Evolutionary conservation across 179 eudicot species (phyloP), one percentile per base, ranked within the genome.

Genomic region (Sideroxylon spinosum): DNA sequence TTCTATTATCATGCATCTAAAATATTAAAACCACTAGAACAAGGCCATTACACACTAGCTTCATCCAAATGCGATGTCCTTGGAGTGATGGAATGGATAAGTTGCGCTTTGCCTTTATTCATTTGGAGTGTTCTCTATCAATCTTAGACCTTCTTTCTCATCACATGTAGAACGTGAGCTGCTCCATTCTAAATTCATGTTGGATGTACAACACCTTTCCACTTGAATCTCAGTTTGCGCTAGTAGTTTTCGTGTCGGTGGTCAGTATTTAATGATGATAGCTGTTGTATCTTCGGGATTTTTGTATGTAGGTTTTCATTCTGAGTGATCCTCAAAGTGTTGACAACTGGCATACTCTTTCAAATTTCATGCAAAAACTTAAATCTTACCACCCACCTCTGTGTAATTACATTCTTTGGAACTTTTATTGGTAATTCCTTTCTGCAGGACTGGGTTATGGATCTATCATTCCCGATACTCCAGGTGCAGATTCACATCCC

Each of bases 381-480:
- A 16, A 37, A 37, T 37, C 44, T 37, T 19, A 32, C 52, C n/a
- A 26, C 71, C 52, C 0, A 67, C 52, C n/a, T 16, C 23, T 16
- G 48, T 20, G 9, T 29, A n/a, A 16, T 7, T 14, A 67, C 12
- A 32, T 17, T 67, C 16, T 17, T 67, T 9, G 44, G 9, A 37
- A 23, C 14, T 37, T 67, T n/a, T 32, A 19, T 67, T 25, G 74
- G 20, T 29, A 59, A 37, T 74, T 59, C 67, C 67, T 74, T 46
- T 74, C 50, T 74, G 53, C 67, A 74, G 77, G 77, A 74, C 12
- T 29, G 32, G 77, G 77, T 29, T 92, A 89, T 73, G 90, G 86
- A 46, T 90, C 92, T 61, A 44, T 89, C 78, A 84, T 93, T 81
- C 98, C 98, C 83, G 91, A 93, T 81, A 87, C 90, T 61, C 84